phyloP scores from a whole-genome alignment of 164 flowering plant genomes.

The Vitis cinerea region DNA sequence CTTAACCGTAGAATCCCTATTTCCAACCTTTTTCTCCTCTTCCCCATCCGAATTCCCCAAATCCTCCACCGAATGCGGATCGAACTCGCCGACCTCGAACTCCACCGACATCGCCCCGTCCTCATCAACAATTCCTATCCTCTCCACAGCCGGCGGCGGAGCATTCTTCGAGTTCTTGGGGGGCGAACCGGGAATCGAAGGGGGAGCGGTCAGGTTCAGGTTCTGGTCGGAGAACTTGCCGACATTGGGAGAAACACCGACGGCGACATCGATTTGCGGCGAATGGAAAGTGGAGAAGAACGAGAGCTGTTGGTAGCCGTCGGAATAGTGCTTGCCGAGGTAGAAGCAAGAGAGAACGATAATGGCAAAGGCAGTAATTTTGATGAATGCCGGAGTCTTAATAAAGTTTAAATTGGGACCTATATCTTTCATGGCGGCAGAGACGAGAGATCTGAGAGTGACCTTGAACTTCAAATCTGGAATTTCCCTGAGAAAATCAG shows the following conservation, averaged over 20 bases:
- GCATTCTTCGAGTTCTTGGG: conserved; percentile 1
- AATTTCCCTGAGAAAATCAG: no score
- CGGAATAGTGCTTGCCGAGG: conserved; percentile 26
- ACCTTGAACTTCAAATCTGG: no score
- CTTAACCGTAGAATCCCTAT: conserved; percentile 6
- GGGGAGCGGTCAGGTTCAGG: neutral
- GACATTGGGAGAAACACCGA: neutral
- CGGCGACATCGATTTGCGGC: neutral
- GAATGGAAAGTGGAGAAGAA: conserved; percentile 15
- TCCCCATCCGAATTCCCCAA: neutral
- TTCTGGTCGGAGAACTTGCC: no score
- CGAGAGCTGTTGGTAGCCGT: conserved; percentile 21
- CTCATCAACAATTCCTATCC: conserved; percentile 46
- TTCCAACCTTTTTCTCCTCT: neutral
- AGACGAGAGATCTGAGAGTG: no score
- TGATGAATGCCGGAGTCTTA: conserved; percentile 27
- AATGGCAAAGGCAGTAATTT: conserved; percentile 27
- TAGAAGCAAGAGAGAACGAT: conserved; percentile 35
- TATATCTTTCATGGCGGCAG: no score
- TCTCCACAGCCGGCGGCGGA: conserved; percentile 20
- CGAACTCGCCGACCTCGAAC: conserved; percentile 37
- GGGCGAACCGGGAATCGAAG: conserved; percentile 4
- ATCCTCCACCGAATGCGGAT: conserved; percentile 8
- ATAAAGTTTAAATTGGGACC: conserved; percentile 2
- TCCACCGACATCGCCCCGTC: conserved; percentile 47